These are phyloP conservation scores for Leptomonas pyrrhocoris DNA, from an alignment of 208 protist genomes.

Conservation along the genomic window DNA sequence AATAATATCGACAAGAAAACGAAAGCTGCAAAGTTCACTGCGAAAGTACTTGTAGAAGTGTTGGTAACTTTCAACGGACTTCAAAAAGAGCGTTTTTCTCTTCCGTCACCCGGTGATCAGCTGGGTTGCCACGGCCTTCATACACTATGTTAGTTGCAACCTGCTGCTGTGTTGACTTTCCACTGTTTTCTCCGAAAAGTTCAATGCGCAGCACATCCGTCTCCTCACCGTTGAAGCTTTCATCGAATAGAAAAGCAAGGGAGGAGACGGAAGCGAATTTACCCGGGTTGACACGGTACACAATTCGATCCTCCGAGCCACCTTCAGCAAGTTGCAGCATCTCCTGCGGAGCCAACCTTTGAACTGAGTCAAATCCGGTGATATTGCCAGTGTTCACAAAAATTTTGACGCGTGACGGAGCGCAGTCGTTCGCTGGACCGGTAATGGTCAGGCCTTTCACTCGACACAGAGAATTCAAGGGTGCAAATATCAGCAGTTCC, in stretches of 20 bases:
- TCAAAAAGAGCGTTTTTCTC: constrained; percentile 50
- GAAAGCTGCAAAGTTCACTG: background rate
- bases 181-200: constrained; percentile 77
- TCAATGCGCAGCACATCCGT: constrained; percentile 85
- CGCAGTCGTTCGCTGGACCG: constrained; percentile 54
- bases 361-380: constrained; percentile 79
- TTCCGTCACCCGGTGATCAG: constrained; percentile 70
- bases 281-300: constrained; percentile 74
- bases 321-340: constrained; percentile 71
- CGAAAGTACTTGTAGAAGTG: background rate
- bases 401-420: constrained; percentile 74
- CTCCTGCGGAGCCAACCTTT: constrained; percentile 72
- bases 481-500: constrained; percentile 74
- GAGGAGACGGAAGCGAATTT: constrained; percentile 67
- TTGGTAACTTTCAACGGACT: constrained; percentile 19
- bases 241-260: constrained; percentile 74
- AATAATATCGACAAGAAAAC: too few relatives aligned
- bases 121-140: constrained; percentile 81
- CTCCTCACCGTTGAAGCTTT: constrained; percentile 75
- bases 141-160: constrained; percentile 88
- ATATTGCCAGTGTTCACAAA: constrained; percentile 75
- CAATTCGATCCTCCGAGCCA: constrained; percentile 61
- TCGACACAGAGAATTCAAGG: constrained; percentile 63
- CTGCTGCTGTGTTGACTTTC: constrained; percentile 60
- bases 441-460: constrained; percentile 72